Percentiles rank a stretch among this genome's conserved stretches.
Conservation (phyloP, 2,329 filamentous ascomycete genomes). For the Neurospora crassa region DNA sequence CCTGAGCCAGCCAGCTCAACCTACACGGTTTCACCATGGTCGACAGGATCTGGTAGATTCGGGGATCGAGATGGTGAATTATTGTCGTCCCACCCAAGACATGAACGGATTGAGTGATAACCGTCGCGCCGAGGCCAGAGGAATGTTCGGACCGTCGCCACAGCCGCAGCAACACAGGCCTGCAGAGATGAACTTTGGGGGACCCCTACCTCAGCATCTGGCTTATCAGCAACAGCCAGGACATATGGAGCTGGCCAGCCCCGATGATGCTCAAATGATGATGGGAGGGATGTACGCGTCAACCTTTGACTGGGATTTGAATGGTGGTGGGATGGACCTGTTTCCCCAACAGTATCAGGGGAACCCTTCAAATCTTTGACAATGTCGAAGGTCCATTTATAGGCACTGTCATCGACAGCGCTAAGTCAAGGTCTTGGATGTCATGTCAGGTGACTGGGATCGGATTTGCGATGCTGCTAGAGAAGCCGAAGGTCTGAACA, state of each 20-base stretch:
- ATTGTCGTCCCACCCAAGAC: background rate
- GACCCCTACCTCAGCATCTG: background rate
- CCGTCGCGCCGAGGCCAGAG: background rate
- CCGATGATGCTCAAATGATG: background rate
- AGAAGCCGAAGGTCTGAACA: background rate
- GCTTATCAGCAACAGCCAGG: background rate
- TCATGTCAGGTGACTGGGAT: background rate
- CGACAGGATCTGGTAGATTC: background rate
- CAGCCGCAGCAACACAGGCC: background rate
- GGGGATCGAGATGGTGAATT: background rate
- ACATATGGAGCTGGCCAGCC: background rate
- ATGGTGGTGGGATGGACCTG: background rate
- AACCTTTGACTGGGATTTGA: background rate
- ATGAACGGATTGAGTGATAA: background rate
- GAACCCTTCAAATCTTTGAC: background rate
- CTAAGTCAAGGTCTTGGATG: background rate
- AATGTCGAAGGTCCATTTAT: background rate
- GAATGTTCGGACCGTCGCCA: background rate
- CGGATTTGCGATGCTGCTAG: background rate
- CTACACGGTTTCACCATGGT: background rate
- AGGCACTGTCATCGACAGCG: background rate
- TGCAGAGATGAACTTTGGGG: background rate
- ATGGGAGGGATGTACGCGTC: background rate
- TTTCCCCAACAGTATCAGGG: background rate
- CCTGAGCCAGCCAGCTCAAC: background rate